These are phyloP conservation scores for Malassezia globosa DNA, from an alignment of 1,284 basidiomycete species.

Conservation along the genomic window DNA sequence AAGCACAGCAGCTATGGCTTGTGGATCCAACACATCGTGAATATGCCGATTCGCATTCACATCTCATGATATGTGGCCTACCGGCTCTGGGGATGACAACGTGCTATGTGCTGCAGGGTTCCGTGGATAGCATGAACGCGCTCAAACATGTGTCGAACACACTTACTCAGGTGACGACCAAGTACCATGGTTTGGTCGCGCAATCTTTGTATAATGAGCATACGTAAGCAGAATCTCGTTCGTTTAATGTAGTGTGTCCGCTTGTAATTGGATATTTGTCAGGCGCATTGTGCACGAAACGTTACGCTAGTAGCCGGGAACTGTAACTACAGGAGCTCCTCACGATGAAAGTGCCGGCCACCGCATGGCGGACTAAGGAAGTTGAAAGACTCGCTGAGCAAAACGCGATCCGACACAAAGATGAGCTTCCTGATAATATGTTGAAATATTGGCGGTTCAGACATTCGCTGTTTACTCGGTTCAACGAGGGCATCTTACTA, in stretches of 20 bases:
- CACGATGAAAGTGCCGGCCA: neutral
- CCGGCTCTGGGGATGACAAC: conserved; percentile 11
- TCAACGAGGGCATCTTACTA: conserved; percentile 46
- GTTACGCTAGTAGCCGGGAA: too few species aligned
- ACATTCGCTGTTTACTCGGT: conserved; percentile 32
- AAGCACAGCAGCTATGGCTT: conserved; percentile 9
- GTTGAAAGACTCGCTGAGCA: neutral
- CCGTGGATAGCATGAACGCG: neutral
- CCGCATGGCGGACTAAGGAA: neutral
- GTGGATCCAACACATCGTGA: conserved; percentile 13
- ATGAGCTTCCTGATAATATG: conserved; percentile 16
- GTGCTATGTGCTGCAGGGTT: conserved; percentile 13
- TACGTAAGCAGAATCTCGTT: neutral
- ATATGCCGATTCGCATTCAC: conserved; percentile 2
- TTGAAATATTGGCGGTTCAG: conserved; percentile 31
- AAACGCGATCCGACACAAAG: neutral
- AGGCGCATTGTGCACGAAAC: too few species aligned
- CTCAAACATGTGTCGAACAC: conserved; percentile 1
- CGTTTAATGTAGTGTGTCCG: neutral
- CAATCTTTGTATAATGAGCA: conserved; percentile 7
- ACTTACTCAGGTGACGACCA: neutral
- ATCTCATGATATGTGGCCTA: conserved; percentile 10
- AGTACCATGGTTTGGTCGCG: conserved; percentile 6
- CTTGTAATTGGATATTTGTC: neutral
- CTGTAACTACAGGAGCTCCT: too few species aligned